phyloP scores from a whole-genome alignment of 1,284 basidiomycete species.

The Nidula niveotomentosa region DNA sequence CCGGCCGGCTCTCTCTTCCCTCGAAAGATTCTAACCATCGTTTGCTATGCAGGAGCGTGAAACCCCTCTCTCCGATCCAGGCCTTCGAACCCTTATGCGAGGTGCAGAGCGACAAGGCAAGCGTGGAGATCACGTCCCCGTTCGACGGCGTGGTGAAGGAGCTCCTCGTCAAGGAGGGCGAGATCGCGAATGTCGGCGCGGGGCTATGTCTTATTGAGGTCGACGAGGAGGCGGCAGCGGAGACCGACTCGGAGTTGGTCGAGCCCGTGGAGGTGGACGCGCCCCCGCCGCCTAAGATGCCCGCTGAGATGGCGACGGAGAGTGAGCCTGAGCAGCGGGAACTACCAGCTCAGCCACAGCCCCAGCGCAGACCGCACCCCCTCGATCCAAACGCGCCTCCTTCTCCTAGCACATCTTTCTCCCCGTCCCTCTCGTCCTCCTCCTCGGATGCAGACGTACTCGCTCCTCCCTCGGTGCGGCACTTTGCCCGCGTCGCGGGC shows the following conservation, averaged over 20 bases:
- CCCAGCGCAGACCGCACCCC: slow-evolving; percentile 41
- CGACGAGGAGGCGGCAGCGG: slow-evolving; percentile 49
- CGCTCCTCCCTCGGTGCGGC: slow-evolving; percentile 78
- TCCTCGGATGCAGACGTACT: slow-evolving; percentile 35
- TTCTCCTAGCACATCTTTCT: neutral
- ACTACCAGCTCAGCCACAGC: slow-evolving; percentile 1
- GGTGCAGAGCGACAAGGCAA: slow-evolving; percentile 94
- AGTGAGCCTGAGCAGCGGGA: neutral
- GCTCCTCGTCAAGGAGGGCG: slow-evolving; percentile 78
- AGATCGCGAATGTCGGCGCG: slow-evolving; percentile 85
- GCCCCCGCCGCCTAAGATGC: neutral
- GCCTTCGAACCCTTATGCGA: slow-evolving; percentile 90
- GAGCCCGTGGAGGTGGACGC: slow-evolving; percentile 7
- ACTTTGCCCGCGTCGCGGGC: slow-evolving; percentile 69
- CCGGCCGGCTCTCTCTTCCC: slow-evolving; percentile 3
- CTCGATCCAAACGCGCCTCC: slow-evolving; percentile 58
- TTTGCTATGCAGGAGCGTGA: slow-evolving; percentile 49
- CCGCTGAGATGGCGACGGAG: neutral
- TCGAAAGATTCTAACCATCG: slow-evolving; percentile 6
- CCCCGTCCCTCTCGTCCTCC: slow-evolving; percentile 3
- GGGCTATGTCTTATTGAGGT: slow-evolving; percentile 85
- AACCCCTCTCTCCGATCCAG: slow-evolving; percentile 56
- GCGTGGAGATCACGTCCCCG: slow-evolving; percentile 91
- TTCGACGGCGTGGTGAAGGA: slow-evolving; percentile 78
- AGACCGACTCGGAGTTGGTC: slow-evolving; percentile 20